Evolutionary conservation across 2,329 filamentous ascomycete species (phyloP).

Genomic region (Aureobasidium sp.): DNA sequence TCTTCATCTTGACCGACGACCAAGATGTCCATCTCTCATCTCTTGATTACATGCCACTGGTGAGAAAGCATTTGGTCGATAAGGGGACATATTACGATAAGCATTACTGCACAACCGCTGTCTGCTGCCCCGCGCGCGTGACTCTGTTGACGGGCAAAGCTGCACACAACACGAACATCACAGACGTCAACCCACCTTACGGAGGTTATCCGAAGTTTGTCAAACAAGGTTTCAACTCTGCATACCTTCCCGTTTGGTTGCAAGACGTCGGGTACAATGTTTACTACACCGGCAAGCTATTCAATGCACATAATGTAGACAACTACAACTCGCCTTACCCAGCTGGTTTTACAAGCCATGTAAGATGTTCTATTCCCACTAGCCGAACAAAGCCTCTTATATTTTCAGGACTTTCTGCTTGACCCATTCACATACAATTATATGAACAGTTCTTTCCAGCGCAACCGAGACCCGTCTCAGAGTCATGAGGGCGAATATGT

Average conservation of each 20-base stretch:
- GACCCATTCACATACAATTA: constrained; percentile 65
- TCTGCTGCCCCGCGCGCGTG: constrained; percentile 63
- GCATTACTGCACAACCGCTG: constrained; percentile 60
- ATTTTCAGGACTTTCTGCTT: constrained; percentile 24
- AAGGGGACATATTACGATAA: constrained; percentile 54
- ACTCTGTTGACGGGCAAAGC: constrained; percentile 54
- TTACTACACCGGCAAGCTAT: constrained; percentile 64
- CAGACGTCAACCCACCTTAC: constrained; percentile 49
- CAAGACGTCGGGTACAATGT: constrained; percentile 62
- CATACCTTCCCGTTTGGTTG: constrained; percentile 66
- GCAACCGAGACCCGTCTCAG: constrained; percentile 50
- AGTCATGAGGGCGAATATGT: constrained; percentile 50
- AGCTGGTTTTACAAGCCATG: constrained; percentile 53
- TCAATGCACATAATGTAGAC: constrained; percentile 55
- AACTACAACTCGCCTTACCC: constrained; percentile 56
- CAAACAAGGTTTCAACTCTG: constrained; percentile 56
- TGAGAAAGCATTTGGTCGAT: constrained; percentile 50
- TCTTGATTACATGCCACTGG: constrained; percentile 52
- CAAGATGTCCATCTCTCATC: constrained; percentile 59
- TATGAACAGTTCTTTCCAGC: constrained; percentile 57
- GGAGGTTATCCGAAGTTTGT: constrained; percentile 62
- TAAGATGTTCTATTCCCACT: background rate
- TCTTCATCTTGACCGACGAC: constrained; percentile 63
- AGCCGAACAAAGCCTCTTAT: background rate
- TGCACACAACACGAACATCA: constrained; percentile 66